Conservation (phyloP, 495 filamentous ascomycete species). For the Penicillium verhagenii region DNA sequence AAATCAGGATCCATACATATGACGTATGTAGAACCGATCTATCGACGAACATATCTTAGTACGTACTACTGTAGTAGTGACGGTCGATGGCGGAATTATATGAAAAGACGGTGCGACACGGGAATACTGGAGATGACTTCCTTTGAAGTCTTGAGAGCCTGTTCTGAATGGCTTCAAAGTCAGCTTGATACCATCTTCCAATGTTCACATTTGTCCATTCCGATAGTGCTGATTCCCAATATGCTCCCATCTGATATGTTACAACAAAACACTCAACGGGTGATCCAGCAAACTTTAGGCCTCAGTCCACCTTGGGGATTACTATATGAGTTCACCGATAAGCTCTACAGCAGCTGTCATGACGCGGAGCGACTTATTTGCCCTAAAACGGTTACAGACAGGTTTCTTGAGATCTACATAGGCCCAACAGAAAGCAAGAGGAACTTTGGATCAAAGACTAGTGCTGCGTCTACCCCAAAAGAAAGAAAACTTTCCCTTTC, state of each 20-base stretch:
- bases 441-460: not conserved
- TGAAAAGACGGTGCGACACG: too few relatives aligned
- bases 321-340: not conserved
- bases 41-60: too few relatives aligned
- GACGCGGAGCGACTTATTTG: not conserved
- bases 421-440: not conserved
- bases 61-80: too few relatives aligned
- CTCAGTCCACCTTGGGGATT: not conserved
- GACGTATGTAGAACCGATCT: too few relatives aligned
- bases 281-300: not conserved
- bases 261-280: not conserved
- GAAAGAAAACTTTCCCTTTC: not conserved
- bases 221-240: not conserved
- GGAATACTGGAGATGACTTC: too few relatives aligned
- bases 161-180: too few relatives aligned
- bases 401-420: not conserved
- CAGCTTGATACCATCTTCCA: too few relatives aligned
- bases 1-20: too few relatives aligned
- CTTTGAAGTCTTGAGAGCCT: too few relatives aligned
- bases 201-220: not conserved
- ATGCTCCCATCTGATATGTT: not conserved
- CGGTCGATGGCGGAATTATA: too few relatives aligned
- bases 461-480: not conserved
- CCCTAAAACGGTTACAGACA: not conserved
- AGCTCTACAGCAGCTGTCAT: too few relatives aligned